Conservation (phyloP, 2,329 filamentous ascomycete species). For the Karstenula rhodostoma region DNA sequence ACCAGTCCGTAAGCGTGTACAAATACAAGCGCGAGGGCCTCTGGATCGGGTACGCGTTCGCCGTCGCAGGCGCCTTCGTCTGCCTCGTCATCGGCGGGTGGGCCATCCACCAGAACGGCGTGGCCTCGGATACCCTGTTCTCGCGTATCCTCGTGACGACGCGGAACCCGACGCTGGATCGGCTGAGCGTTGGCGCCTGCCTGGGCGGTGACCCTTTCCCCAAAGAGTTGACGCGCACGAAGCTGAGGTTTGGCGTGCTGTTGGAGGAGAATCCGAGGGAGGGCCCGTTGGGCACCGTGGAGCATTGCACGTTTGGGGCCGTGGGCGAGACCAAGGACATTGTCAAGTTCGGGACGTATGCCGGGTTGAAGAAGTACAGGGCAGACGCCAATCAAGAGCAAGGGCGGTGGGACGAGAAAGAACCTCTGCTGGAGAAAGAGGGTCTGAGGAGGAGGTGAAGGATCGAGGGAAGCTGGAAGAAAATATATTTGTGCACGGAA, state of each 20-base stretch:
- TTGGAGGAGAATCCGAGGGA: slow-evolving; percentile 45
- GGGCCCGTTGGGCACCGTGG: slow-evolving; percentile 41
- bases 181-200: slow-evolving; percentile 50
- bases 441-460: background rate
- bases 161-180: slow-evolving; percentile 49
- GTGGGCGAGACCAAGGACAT: slow-evolving; percentile 49
- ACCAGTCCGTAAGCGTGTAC: slow-evolving; percentile 37
- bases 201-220: slow-evolving; percentile 53
- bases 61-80: slow-evolving; percentile 36
- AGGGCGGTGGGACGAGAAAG: slow-evolving; percentile 22
- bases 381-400: slow-evolving; percentile 16
- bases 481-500: background rate
- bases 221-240: slow-evolving; percentile 46
- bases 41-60: slow-evolving; percentile 49
- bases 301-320: slow-evolving; percentile 51
- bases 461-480: background rate
- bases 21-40: slow-evolving; percentile 41
- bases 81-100: slow-evolving; percentile 43
- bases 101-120: slow-evolving; percentile 47
- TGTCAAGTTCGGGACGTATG: slow-evolving; percentile 48
- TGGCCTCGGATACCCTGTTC: slow-evolving; percentile 48
- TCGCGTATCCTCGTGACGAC: slow-evolving; percentile 49
- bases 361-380: slow-evolving; percentile 39
- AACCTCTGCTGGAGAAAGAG: slow-evolving; percentile 18
- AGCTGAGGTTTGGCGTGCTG: slow-evolving; percentile 51